These are phyloP conservation scores for Blastomyces gilchristii DNA, from an alignment of 2,329 filamentous ascomycete species.

Conservation along the genomic window DNA sequence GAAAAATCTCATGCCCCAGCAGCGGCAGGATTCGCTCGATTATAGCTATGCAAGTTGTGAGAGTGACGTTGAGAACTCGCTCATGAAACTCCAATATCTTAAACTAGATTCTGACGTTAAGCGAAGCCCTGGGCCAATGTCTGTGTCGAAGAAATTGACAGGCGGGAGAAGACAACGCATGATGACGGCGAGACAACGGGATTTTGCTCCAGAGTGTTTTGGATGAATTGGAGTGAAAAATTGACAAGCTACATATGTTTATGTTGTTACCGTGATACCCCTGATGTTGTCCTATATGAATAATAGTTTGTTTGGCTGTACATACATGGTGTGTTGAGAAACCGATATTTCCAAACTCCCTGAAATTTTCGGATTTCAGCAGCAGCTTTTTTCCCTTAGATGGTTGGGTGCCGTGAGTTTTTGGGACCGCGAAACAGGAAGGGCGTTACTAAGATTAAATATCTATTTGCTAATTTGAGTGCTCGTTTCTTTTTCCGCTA, in stretches of 20 bases:
- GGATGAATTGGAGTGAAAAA: constrained; percentile 23
- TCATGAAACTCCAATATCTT: constrained; percentile 32
- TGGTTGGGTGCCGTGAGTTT: background rate
- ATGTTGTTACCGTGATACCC: background rate
- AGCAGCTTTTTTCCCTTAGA: background rate
- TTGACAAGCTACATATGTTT: background rate
- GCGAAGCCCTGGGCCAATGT: constrained; percentile 18
- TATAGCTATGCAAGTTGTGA: constrained; percentile 27
- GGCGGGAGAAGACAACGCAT: constrained; percentile 35
- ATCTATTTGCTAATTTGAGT: background rate
- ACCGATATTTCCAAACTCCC: background rate
- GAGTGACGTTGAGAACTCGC: constrained; percentile 30
- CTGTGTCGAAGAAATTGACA: constrained; percentile 21
- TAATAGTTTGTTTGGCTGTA: background rate
- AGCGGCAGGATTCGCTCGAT: constrained; percentile 18
- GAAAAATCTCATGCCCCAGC: constrained; percentile 19
- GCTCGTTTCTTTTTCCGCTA: background rate
- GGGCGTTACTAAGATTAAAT: background rate
- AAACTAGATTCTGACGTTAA: constrained; percentile 25
- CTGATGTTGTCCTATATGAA: background rate
- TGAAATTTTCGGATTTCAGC: background rate
- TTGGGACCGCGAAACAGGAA: background rate
- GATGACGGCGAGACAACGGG: constrained; percentile 39
- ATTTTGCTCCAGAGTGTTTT: constrained; percentile 36
- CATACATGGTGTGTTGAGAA: background rate